These are phyloP conservation scores for Fusarium siculi DNA, from an alignment of 2,329 filamentous ascomycete genomes.

Conservation along the genomic window DNA sequence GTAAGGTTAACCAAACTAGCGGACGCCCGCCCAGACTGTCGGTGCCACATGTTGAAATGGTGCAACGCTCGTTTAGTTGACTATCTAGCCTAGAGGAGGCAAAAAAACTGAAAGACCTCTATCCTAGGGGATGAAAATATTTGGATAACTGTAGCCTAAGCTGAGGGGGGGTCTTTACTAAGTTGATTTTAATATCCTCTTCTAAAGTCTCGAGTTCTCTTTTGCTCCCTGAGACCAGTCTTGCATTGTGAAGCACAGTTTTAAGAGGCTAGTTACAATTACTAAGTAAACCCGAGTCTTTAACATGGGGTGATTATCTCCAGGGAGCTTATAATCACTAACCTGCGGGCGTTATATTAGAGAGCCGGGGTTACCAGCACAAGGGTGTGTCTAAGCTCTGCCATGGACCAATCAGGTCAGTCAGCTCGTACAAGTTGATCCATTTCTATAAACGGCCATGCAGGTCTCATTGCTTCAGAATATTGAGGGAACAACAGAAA, in stretches of 20 bases:
- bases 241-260: slow-evolving; percentile 12
- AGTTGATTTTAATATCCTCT: background rate
- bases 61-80: background rate
- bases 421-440: background rate
- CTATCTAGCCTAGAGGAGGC: background rate
- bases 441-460: background rate
- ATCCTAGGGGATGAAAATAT: background rate
- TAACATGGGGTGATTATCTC: background rate
- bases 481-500: background rate
- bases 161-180: background rate
- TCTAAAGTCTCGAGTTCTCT: background rate
- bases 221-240: background rate
- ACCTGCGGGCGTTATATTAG: background rate
- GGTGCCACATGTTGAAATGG: slow-evolving; percentile 21
- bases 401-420: background rate
- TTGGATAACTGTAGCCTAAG: background rate
- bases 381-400: background rate
- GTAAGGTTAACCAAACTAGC: slow-evolving; percentile 17
- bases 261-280: background rate
- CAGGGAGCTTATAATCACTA: background rate
- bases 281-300: background rate
- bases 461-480: background rate
- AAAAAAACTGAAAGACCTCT: background rate
- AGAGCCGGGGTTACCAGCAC: background rate
- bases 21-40: slow-evolving; percentile 21